Base-by-base conservation (phyloP, 495 filamentous ascomycete genomes). In the Aspergillus haitiensis region DNA sequence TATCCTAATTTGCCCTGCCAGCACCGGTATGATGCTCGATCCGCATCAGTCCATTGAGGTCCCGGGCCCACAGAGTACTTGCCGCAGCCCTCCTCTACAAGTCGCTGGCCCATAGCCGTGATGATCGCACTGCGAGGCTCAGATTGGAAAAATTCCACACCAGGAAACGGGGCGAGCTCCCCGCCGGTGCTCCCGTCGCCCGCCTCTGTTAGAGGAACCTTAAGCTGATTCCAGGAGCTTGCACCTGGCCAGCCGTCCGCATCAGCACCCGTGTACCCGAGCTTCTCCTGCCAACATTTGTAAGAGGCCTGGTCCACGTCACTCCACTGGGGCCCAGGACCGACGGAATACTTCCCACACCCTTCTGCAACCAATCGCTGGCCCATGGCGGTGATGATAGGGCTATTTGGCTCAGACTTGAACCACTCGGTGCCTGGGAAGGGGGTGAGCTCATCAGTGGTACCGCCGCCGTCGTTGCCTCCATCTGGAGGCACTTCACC, bases 321-420 rank as follows among this genome's bases (percentile, higher is more conserved):
- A 13, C 18, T 52, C 49, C 49, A 52, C 49, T 52, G 49, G 5
- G 49, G 49, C 5, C 49, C 49, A 10, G 49, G 49, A 11, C 49
- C 49, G 34, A 34, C 16, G 31, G 49, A 27, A 31, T 52, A 52
- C 15, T 52, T 52, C 10, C 49, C 49, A 11, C 49, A 52, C 10
- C 49, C 49, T 13, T 52, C 49, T 12, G 16, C 49, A 7, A 52
- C 49, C 18, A 52, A 34, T n/a, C 49, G 49, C 31, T 34, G 7
- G 49, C 49, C 49, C 49, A 52, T 52, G 49, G 49, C 49, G 31
- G 49, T 52, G 11, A 52, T 34, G 31, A 52, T 52, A 13, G 49
- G 18, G 13, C 49, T 52, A 31, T 52, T 52, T 31, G 49, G 49
- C 49, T 52, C 18, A 31, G 49, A 52, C 21, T 52, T 52, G 49